phyloP scores from a whole-genome alignment of 2,329 filamentous ascomycete species.

The Paracamarosporium sp. region DNA sequence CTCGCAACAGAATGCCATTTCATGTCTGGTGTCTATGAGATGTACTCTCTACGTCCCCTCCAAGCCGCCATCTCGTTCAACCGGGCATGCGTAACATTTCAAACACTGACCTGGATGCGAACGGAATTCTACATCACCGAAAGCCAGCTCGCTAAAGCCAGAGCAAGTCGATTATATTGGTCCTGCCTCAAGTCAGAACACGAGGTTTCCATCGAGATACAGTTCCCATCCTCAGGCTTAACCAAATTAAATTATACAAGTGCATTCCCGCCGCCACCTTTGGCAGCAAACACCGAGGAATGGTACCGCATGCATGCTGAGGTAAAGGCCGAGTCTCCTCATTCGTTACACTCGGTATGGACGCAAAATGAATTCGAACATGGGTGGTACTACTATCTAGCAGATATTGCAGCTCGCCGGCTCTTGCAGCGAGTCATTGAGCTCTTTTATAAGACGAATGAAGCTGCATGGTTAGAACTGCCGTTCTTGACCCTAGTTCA shows the following conservation, averaged over 20 bases:
- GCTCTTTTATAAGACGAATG: conserved; percentile 16
- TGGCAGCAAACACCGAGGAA: conserved; percentile 2
- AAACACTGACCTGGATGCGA: conserved; percentile 12
- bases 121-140: conserved; percentile 11
- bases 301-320: conserved; percentile 4
- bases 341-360: conserved; percentile 8
- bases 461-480: conserved; percentile 24
- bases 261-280: conserved; percentile 36
- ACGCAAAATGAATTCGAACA: conserved; percentile 24
- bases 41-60: conserved; percentile 41
- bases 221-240: conserved; percentile 22
- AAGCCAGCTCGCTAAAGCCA: conserved; percentile 16
- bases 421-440: conserved; percentile 22
- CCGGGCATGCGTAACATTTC: conserved; percentile 33
- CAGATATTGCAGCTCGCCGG: conserved; percentile 36
- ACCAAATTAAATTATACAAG: conserved; percentile 35
- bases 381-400: conserved; percentile 41
- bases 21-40: conserved; percentile 42
- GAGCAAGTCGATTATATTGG: conserved; percentile 38
- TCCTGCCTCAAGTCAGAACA: conserved; percentile 44
- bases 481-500: conserved; percentile 7
- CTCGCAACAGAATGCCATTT: conserved; percentile 41
- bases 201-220: conserved; percentile 23
- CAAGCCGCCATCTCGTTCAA: conserved; percentile 41
- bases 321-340: not conserved